phyloP scores from a whole-genome alignment of 495 filamentous ascomycete genomes.

The Neohortaea acidophila region DNA sequence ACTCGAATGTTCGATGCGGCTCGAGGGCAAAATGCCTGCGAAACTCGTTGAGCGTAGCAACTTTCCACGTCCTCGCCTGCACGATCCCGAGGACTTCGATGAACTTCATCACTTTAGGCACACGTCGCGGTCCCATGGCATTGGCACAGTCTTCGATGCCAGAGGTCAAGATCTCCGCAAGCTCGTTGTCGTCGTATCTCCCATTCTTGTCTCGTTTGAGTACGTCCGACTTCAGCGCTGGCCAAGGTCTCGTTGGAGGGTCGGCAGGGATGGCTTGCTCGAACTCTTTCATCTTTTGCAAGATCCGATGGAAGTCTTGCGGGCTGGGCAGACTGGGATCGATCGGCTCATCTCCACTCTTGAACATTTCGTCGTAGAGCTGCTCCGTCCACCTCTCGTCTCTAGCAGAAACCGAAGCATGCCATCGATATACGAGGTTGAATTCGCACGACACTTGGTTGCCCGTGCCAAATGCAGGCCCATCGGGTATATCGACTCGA shows the following conservation, averaged over 20 bases:
- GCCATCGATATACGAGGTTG: slow-evolving; percentile 60
- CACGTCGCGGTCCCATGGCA: slow-evolving; percentile 56
- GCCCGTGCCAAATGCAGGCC: slow-evolving; percentile 32
- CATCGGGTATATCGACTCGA: slow-evolving; percentile 26
- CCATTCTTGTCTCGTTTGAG: slow-evolving; percentile 24
- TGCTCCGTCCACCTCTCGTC: slow-evolving; percentile 54
- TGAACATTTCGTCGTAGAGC: slow-evolving; percentile 33
- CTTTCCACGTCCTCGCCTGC: slow-evolving; percentile 68
- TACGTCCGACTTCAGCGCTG: slow-evolving; percentile 35
- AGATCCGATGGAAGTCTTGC: neutral
- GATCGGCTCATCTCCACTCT: slow-evolving; percentile 19
- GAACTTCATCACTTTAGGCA: slow-evolving; percentile 54
- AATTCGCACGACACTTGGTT: slow-evolving; percentile 61
- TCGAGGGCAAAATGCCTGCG: slow-evolving; percentile 63
- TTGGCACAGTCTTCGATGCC: slow-evolving; percentile 35
- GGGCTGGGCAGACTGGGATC: slow-evolving; percentile 4
- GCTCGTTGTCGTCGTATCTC: slow-evolving; percentile 44
- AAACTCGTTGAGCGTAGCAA: slow-evolving; percentile 79
- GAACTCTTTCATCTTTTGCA: slow-evolving; percentile 18
- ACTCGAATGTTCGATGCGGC: slow-evolving; percentile 62
- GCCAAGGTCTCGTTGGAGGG: slow-evolving; percentile 40
- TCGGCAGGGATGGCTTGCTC: slow-evolving; percentile 19
- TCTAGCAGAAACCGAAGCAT: slow-evolving; percentile 44
- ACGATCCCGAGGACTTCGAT: slow-evolving; percentile 79
- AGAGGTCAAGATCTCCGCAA: slow-evolving; percentile 43